phyloP scores from a whole-genome alignment of 495 filamentous ascomycete species.

The Copromyces sp. region DNA sequence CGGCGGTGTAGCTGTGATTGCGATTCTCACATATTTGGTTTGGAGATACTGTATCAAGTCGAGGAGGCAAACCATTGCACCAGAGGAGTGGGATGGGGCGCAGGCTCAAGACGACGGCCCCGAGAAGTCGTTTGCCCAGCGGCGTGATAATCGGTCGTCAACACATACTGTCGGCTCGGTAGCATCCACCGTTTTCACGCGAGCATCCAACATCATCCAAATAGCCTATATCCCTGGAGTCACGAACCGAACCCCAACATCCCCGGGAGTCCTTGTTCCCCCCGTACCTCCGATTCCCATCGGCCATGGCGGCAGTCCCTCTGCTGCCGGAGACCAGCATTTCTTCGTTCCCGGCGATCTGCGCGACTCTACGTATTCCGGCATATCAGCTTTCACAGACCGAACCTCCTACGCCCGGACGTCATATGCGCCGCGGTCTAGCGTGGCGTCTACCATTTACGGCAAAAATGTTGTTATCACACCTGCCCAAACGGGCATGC shows the following conservation, averaged over 20 bases:
- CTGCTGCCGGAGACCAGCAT: slow-evolving; percentile 62
- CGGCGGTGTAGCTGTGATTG: slow-evolving; percentile 61
- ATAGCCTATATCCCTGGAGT: slow-evolving; percentile 98
- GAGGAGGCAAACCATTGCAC: slow-evolving; percentile 46
- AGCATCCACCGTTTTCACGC: slow-evolving; percentile 88
- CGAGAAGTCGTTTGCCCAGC: slow-evolving; percentile 49
- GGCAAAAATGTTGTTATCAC: slow-evolving; percentile 75
- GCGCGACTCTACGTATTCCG: slow-evolving; percentile 75
- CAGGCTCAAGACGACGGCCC: slow-evolving; percentile 42
- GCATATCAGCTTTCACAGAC: slow-evolving; percentile 52
- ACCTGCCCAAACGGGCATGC: slow-evolving; percentile 73
- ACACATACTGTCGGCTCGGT: slow-evolving; percentile 86
- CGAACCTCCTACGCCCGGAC: slow-evolving; percentile 55
- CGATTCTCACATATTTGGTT: slow-evolving; percentile 61
- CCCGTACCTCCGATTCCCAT: slow-evolving; percentile 88
- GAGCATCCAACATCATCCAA: slow-evolving; percentile 97
- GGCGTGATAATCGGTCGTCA: slow-evolving; percentile 58
- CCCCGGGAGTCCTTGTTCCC: slow-evolving; percentile 73
- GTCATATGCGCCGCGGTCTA: slow-evolving; percentile 60
- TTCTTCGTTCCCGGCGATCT: slow-evolving; percentile 92
- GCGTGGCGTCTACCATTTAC: slow-evolving; percentile 87
- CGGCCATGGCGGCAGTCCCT: slow-evolving; percentile 45
- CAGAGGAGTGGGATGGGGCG: slow-evolving; percentile 45
- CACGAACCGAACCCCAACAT: slow-evolving; percentile 79
- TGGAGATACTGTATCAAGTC: slow-evolving; percentile 84